Evolutionary conservation across 352 stramenopile genomes (phyloP), one percentile per base, ranked within the genome.

Genomic region (Phytophthora tubulina): DNA sequence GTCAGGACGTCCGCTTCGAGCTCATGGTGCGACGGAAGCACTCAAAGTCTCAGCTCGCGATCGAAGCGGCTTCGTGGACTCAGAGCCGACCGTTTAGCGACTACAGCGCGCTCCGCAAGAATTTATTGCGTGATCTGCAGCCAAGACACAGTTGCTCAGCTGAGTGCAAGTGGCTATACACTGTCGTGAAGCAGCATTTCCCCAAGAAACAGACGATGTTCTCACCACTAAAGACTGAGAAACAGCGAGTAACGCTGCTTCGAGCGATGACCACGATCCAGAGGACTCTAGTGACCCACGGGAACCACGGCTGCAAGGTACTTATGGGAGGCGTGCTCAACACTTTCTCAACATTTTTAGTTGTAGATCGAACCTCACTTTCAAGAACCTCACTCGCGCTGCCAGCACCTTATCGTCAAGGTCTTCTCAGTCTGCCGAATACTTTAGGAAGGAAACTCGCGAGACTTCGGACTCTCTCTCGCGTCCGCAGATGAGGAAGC

Each of bases 81-180:
- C 68, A 71, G 51, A 63, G 53, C 38, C 67, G 74, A 27, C 63
- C 72, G 33, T 78, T 81, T 35, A 54, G 44, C 15, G 75, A 82
- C 15, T 82, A 74, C 51, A 66, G 51, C 32, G 36, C 33, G 17
- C 60, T 88, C 21, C 75, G 83, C 60, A 72, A 84, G 54, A 71
- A 75, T 8, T 36, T 88, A 45, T 62, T 88, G 11, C 50, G 61
- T 36, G 41, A 75, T 35, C 63, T 88, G 38, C 54, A 74, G n/a
- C 56, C 56, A 35, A 75, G 75, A 54, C 78, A 88, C 53, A 69
- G 56, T 5, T 88, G 80, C 58, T 55, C 54, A 13, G 78, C 75
- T 38, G 80, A 84, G 59, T 85, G 80, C 42, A 78, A 75, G 55
- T 85, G 77, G 77, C 45, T 85, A 5, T 74, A 81, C 48, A 70